Percentiles rank a stretch among this genome's conserved stretches.
Conservation (phyloP, 345 rosid genomes). For the Mangifera indica region DNA sequence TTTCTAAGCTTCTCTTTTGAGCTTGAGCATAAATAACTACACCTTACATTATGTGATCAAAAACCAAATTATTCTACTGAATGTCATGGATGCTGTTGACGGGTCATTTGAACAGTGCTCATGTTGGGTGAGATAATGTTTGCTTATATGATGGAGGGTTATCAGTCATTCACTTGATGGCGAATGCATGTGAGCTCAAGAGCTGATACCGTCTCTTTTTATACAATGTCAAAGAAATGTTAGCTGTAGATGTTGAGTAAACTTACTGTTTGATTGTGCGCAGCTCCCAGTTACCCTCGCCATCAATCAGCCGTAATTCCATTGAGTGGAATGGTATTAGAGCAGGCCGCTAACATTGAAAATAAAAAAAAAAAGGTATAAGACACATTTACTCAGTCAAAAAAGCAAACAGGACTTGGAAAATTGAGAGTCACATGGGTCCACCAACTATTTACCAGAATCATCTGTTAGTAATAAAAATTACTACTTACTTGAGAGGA, state of each 20-base stretch:
- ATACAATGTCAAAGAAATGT: background rate
- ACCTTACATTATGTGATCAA: too few relatives aligned
- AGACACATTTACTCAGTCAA: background rate
- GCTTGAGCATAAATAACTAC: too few relatives aligned
- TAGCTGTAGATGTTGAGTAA: background rate
- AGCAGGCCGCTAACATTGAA: conserved; percentile 74
- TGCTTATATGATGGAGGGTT: background rate
- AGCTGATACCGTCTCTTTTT: conserved; percentile 6
- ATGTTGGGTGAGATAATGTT: background rate
- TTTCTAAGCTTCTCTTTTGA: too few relatives aligned
- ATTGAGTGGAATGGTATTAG: conserved; percentile 79
- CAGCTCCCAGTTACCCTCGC: conserved; percentile 98
- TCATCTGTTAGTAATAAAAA: too few relatives aligned
- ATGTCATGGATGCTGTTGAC: too few relatives aligned
- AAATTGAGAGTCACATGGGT: too few relatives aligned
- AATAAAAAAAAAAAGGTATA: background rate
- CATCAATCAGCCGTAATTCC: conserved; percentile 84
- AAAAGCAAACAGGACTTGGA: background rate
- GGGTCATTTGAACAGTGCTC: background rate
- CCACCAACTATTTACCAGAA: too few relatives aligned
- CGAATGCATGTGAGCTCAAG: background rate
- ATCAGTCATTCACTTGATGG: background rate
- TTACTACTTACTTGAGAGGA: conserved; percentile 74
- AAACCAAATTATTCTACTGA: too few relatives aligned
- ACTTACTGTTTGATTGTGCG: conserved; percentile 59